These are phyloP conservation scores for Mycena kentingensis DNA, from an alignment of 768 basidiomycete genomes.

Conservation along the genomic window DNA sequence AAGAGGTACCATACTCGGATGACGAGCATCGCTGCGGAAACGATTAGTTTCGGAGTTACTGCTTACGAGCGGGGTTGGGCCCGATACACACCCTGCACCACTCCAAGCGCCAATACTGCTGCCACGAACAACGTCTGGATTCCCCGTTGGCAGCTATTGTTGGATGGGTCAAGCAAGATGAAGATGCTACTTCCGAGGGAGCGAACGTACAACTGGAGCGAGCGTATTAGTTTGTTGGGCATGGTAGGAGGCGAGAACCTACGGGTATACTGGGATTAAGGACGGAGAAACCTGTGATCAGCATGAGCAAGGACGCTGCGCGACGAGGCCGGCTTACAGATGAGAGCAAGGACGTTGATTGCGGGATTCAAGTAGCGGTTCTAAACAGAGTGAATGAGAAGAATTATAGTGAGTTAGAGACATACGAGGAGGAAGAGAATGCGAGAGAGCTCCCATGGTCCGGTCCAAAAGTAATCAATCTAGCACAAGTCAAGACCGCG, in stretches of 20 bases:
- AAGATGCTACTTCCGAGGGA: not conserved
- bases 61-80: not conserved
- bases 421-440: slow-evolving; percentile 41
- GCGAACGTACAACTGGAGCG: slow-evolving; percentile 27
- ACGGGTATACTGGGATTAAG: slow-evolving; percentile 29
- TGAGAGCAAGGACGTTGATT: slow-evolving; percentile 22
- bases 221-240: not conserved
- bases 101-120: slow-evolving; percentile 31
- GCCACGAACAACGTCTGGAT: slow-evolving; percentile 30
- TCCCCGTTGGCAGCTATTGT: slow-evolving; percentile 31
- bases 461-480: slow-evolving; percentile 44
- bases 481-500: slow-evolving; percentile 18
- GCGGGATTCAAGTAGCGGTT: slow-evolving; percentile 36
- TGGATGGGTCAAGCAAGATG: slow-evolving; percentile 2
- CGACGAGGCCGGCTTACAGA: slow-evolving; percentile 15
- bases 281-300: slow-evolving; percentile 26
- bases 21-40: slow-evolving; percentile 37
- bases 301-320: slow-evolving; percentile 21
- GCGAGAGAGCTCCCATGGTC: slow-evolving; percentile 37
- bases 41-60: not conserved
- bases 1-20: slow-evolving; percentile 47
- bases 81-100: slow-evolving; percentile 36
- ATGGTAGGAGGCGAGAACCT: slow-evolving; percentile 9
- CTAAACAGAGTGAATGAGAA: slow-evolving; percentile 17
- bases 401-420: not conserved